Conservation (phyloP, 345 rosid genomes). For the Excoecaria cochinchinensis region DNA sequence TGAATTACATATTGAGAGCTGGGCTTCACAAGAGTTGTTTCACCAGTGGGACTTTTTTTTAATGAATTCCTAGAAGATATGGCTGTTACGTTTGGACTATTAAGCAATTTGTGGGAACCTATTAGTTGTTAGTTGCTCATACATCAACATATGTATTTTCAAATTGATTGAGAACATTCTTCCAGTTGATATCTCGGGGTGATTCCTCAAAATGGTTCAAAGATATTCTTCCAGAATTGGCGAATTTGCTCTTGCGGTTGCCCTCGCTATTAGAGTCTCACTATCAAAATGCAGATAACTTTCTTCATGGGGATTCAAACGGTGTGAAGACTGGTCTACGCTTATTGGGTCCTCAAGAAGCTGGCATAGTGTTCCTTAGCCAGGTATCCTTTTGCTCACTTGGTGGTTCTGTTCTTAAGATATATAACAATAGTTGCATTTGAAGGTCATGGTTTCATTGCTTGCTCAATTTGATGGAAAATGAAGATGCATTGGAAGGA, state of each 20-base stretch:
- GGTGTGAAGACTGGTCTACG: slow-evolving; percentile 52
- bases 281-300: slow-evolving; percentile 46
- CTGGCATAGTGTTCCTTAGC: slow-evolving; percentile 72
- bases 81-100: background rate
- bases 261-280: slow-evolving; percentile 70
- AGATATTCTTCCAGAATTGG: slow-evolving; percentile 62
- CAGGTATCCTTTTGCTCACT: slow-evolving; percentile 46
- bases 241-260: slow-evolving; percentile 56
- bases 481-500: background rate
- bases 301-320: slow-evolving; percentile 22
- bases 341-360: slow-evolving; percentile 56
- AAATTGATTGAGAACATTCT: background rate
- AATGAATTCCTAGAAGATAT: background rate
- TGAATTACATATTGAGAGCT: background rate
- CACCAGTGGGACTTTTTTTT: background rate
- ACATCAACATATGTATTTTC: too few relatives aligned
- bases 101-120: background rate
- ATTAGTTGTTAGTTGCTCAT: background rate
- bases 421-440: background rate
- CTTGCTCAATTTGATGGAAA: background rate
- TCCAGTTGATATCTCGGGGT: slow-evolving; percentile 50
- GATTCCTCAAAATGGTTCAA: slow-evolving; percentile 64
- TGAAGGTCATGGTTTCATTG: background rate
- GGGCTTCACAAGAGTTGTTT: background rate
- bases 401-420: background rate